Conservation (phyloP, 78 protist species). For the Chrysochromulina parva region DNA sequence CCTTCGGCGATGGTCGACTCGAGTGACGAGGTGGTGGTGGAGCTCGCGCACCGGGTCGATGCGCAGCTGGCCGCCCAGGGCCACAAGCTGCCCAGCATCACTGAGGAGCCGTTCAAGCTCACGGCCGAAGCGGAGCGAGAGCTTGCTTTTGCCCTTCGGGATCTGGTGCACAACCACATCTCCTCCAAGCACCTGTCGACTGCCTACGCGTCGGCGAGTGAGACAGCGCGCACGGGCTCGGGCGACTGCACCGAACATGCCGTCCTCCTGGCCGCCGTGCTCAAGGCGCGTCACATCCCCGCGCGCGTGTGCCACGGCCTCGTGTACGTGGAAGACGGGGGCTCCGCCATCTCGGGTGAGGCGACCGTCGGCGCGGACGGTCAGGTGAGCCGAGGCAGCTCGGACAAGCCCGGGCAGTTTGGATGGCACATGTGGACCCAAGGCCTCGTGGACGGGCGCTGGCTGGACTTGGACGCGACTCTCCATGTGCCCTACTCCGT, state of each 20-base stretch:
- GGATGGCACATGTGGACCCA: conserved; percentile 56
- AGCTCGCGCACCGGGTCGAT: background rate
- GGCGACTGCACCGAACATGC: conserved; percentile 54
- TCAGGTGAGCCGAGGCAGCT: background rate
- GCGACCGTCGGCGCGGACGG: background rate
- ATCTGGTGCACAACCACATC: background rate
- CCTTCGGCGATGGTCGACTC: conserved; percentile 20
- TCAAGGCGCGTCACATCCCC: conserved; percentile 10
- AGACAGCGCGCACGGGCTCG: conserved; percentile 28
- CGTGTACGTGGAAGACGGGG: conserved; percentile 34
- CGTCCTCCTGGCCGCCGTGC: conserved; percentile 39
- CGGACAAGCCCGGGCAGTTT: background rate
- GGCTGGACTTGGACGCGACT: conserved; percentile 40
- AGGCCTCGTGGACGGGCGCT: background rate
- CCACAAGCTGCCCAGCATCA: background rate
- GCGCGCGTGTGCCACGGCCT: conserved; percentile 36
- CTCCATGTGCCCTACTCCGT: conserved; percentile 6
- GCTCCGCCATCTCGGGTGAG: background rate
- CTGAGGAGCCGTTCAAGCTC: background rate
- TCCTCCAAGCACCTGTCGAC: background rate
- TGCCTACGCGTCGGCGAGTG: conserved; percentile 39
- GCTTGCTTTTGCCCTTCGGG: background rate
- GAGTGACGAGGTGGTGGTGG: background rate
- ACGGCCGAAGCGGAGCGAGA: background rate
- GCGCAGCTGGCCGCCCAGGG: background rate